Conservation (phyloP, 306 rosid genomes). For the Cicer judaicum region DNA sequence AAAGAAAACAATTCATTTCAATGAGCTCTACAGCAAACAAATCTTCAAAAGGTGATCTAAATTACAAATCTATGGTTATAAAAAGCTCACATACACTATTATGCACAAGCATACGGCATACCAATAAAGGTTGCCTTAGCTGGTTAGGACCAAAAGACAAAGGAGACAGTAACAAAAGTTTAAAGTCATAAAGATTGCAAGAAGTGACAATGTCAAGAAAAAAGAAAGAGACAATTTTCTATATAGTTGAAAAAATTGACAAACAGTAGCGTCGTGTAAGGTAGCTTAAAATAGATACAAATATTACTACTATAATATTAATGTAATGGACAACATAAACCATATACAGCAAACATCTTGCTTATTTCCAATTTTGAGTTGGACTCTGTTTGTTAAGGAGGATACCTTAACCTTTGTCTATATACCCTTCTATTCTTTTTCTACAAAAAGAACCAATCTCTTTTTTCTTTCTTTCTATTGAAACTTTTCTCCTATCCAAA, state of each 20-base stretch:
- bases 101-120: not conserved
- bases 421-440: not conserved
- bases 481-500: not conserved
- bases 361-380: constrained; percentile 29
- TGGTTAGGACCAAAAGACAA: constrained; percentile 4
- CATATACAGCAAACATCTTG: constrained; percentile 4
- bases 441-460: not conserved
- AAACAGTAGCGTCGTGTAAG: not conserved
- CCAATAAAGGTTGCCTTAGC: not conserved
- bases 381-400: constrained; percentile 8
- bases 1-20: constrained; percentile 26
- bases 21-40: not conserved
- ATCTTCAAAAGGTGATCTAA: constrained; percentile 5
- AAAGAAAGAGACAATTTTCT: not conserved
- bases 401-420: constrained; percentile 9
- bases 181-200: not conserved
- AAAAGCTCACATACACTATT: not conserved
- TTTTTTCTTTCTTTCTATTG: constrained; percentile 8
- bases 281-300: constrained; percentile 14
- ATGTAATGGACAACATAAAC: constrained; percentile 4
- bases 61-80: constrained; percentile 14
- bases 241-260: not conserved
- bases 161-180: not conserved
- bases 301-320: not conserved
- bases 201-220: not conserved